Evolutionary conservation across 352 stramenopile genomes (phyloP).

Genomic region (Phytophthora boehmeriae): DNA sequence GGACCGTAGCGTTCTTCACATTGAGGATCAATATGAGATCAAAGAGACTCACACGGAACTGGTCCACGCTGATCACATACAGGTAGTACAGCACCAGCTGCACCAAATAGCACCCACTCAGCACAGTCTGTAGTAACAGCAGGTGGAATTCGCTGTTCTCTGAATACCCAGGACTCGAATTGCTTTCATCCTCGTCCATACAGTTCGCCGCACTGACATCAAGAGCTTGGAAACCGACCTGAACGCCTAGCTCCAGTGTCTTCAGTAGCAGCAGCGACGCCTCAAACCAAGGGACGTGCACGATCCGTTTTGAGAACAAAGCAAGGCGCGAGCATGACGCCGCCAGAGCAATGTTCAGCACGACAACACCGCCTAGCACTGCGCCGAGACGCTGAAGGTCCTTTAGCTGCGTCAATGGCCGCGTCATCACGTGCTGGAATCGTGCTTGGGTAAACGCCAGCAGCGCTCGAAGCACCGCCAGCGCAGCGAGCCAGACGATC

Average conservation of each 20-base stretch:
- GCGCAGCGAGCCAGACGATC: slow-evolving; percentile 67
- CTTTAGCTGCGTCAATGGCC: slow-evolving; percentile 58
- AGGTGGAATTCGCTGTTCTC: slow-evolving; percentile 74
- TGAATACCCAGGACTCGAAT: slow-evolving; percentile 33
- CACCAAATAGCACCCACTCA: slow-evolving; percentile 67
- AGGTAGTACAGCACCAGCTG: slow-evolving; percentile 80
- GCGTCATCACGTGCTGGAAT: slow-evolving; percentile 73
- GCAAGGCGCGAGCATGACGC: slow-evolving; percentile 38
- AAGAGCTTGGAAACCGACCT: slow-evolving; percentile 71
- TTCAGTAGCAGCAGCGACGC: slow-evolving; percentile 70
- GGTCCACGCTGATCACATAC: slow-evolving; percentile 82
- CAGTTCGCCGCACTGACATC: slow-evolving; percentile 43
- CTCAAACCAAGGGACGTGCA: slow-evolving; percentile 81
- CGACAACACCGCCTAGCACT: slow-evolving; percentile 44
- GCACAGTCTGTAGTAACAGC: slow-evolving; percentile 64
- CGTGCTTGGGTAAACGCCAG: slow-evolving; percentile 62
- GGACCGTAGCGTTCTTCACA: slow-evolving; percentile 79
- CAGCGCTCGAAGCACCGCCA: slow-evolving; percentile 67
- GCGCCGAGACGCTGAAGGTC: slow-evolving; percentile 64
- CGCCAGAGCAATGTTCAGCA: slow-evolving; percentile 51
- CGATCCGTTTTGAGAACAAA: slow-evolving; percentile 57
- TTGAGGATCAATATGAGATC: slow-evolving; percentile 84
- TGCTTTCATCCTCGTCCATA: slow-evolving; percentile 45
- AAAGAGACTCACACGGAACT: slow-evolving; percentile 80
- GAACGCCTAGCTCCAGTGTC: slow-evolving; percentile 66